Percentiles rank a stretch among this genome's conserved stretches.
These are phyloP conservation scores for Solanum chilense DNA, from an alignment of 257 asterid genomes.

Conservation along the genomic window DNA sequence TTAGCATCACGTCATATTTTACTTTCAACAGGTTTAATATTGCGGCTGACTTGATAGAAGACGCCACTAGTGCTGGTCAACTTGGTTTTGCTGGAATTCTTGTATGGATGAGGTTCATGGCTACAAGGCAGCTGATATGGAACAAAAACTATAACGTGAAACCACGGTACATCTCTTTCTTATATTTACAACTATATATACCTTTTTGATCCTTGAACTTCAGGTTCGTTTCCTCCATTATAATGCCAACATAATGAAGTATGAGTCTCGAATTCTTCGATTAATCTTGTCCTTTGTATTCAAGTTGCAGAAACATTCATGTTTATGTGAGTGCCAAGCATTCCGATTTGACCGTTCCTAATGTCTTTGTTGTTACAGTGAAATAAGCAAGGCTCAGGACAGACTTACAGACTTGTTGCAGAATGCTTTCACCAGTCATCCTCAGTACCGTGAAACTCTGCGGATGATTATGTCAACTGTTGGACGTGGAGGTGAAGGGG, in stretches of 20 bases:
- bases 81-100: constrained; percentile 87
- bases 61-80: constrained; percentile 71
- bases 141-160: constrained; percentile 96
- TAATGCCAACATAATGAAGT: background rate
- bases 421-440: constrained; percentile 42
- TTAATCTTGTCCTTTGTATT: background rate
- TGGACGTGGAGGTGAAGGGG: constrained; percentile 99
- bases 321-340: background rate
- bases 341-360: background rate
- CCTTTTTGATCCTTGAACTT: background rate
- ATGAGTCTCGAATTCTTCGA: background rate
- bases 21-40: constrained; percentile 67
- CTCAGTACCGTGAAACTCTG: constrained; percentile 65
- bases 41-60: constrained; percentile 85
- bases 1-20: constrained; percentile 7
- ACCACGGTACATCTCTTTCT: constrained; percentile 65
- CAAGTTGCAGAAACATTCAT: background rate
- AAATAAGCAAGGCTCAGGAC: constrained; percentile 96
- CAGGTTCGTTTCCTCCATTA: background rate
- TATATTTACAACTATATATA: background rate
- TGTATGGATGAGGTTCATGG: constrained; percentile 99
- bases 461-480: constrained; percentile 96
- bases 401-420: constrained; percentile 88
- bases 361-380: constrained; percentile 41
- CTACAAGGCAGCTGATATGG: constrained; percentile 95